Base-by-base conservation (phyloP, 2,329 filamentous ascomycete genomes). In the Alternaria novae-zelandiae region DNA sequence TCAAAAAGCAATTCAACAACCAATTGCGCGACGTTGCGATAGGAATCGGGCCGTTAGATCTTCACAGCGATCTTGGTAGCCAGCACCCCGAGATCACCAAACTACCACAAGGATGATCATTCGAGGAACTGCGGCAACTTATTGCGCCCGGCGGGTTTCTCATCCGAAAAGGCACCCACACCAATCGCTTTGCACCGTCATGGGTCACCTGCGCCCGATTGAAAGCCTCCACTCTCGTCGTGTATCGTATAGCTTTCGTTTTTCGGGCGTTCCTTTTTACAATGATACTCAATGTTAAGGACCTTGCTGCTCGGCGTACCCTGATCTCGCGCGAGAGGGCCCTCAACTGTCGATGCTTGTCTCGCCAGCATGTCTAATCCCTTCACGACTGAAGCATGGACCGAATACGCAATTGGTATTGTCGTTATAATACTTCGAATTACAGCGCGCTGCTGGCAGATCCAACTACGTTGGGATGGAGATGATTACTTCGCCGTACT, bases 401-500 rank as follows among this genome's bases (percentile, higher is more conserved):
- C 51, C 25, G 63, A 65, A 41, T 65, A 65, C 54, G 59, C 43
- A n/a, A 30, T 65, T 25, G 63, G 63, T 13, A 63, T 63, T 45
- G 41, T 57, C 15, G 54, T 65, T n/a, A 25, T 63, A 43, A 10
- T 60, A 20, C 26, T 41, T 25, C 64, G 61, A 7, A 61, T 66
- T 21, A 28, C 46, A 28, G 58, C 32, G 20, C 61, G 61, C 17
- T 62, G 58, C 56, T 55, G 28, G 23, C 57, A 58, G 21, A 26
- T 64, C 25, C 57, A 58, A 9, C 21, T 46, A 28, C 56, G 57
- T 4, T 66, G 64, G 64, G 54, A 66, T 8, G 64, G 64, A 36
- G 64, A 66, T 21, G 64, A 66, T 47, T 66, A 66, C 53, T 61
- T 64, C 23, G 44, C 61, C 25, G 28, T 58, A 17, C 54, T 66